phyloP scores from a whole-genome alignment of 306 rosid species.

The Clitoria ternatea region DNA sequence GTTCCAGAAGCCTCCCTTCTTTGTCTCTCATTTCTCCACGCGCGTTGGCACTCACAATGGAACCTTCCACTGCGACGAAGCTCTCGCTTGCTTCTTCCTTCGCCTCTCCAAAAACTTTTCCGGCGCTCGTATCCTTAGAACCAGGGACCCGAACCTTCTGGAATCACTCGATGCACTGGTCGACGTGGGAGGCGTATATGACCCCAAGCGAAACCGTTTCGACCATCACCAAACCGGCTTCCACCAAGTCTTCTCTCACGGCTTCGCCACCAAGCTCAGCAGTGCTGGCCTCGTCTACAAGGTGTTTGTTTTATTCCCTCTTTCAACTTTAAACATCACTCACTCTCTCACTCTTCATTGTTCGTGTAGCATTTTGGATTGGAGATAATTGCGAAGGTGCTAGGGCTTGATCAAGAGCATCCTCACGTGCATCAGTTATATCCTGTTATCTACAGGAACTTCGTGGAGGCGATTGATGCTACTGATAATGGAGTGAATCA shows the following conservation, averaged over 20 bases:
- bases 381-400: conserved; percentile 48
- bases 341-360: not conserved
- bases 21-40: conserved; percentile 21
- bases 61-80: conserved; percentile 64
- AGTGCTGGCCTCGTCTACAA: conserved; percentile 66
- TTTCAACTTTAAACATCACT: not conserved
- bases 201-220: conserved; percentile 42
- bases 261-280: conserved; percentile 48
- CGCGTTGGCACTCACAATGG: conserved; percentile 56
- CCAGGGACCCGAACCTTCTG: conserved; percentile 39
- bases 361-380: conserved; percentile 43
- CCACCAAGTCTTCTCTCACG: conserved; percentile 35
- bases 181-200: conserved; percentile 56
- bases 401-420: conserved; percentile 39
- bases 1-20: not conserved
- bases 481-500: conserved; percentile 54
- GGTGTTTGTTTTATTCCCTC: conserved; percentile 27
- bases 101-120: conserved; percentile 43
- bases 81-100: conserved; percentile 59
- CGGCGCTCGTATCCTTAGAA: conserved; percentile 42
- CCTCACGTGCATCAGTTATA: conserved; percentile 34
- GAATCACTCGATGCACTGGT: conserved; percentile 42
- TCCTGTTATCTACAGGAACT: conserved; percentile 40
- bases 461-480: conserved; percentile 55
- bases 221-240: conserved; percentile 52